Base-by-base conservation (phyloP, 495 filamentous ascomycete genomes). In the Aspergillus ellipticus region DNA sequence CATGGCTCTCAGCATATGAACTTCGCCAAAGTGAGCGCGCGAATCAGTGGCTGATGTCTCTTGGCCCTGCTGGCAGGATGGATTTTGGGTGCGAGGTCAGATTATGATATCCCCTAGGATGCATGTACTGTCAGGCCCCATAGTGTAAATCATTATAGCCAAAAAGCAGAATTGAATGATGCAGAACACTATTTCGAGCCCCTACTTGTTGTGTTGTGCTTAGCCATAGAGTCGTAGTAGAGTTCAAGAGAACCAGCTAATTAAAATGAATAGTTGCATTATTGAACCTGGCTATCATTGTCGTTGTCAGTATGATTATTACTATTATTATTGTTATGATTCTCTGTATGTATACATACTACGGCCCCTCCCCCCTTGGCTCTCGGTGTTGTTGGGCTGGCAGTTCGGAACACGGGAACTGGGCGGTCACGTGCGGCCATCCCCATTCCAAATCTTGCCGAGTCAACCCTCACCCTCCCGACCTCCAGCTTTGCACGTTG, bases 1-100 rank as follows among this genome's bases (percentile, higher is more conserved):
- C 79, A 98, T 98, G 94, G 91, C 93, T 62, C 81, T 98, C 74
- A 96, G 92, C 80, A 88, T 96, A 88, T 98, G 84, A 81, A 61
- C 42, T 58, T 43, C 47, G 29, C 42, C 41, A 35, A 11, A 22
- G 39, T 51, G 54, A 61, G 52, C 57, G 52, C 49, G 59, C 54
- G 57, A 55, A 33, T 56, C 57, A 55, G 53, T 54, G 57, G 62
- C 56, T 67, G 57, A 65, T 51, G 37, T 57, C 19, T 37, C 53
- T 59, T 49, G 45, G 49, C 46, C 55, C 62, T 65, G 60, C 54
- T 55, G 58, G 53, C 52, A 61, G 56, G 58, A 61, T 65, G 57
- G 66, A 63, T 69, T 71, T 67, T 67, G 69, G 66, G 65, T 63
- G 62, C 54, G 60, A 63, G 49, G 49, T 56, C 55, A 54, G 60